Evolutionary conservation across 2,329 filamentous ascomycete species (phyloP).

Genomic region (Penicillium sp.): DNA sequence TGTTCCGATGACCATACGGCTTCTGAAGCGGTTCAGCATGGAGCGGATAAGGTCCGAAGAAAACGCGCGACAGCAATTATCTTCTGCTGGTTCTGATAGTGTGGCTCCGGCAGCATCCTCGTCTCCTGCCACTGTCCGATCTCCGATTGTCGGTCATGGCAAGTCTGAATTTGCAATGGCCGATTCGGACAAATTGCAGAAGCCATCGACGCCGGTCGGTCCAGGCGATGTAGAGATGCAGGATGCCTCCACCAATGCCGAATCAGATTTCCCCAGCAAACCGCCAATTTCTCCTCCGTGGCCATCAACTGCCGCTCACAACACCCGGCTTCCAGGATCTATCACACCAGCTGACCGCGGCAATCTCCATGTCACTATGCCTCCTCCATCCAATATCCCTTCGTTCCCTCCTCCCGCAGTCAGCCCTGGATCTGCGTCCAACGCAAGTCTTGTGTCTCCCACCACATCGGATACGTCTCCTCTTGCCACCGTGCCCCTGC

Average conservation of each 20-base stretch:
- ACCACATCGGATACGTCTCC: slow-evolving; percentile 26
- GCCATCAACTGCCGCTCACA: slow-evolving; percentile 39
- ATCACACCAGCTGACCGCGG: slow-evolving; percentile 9
- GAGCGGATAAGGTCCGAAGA: slow-evolving; percentile 38
- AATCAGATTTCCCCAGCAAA: slow-evolving; percentile 10
- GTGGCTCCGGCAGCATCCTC: slow-evolving; percentile 14
- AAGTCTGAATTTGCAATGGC: slow-evolving; percentile 5
- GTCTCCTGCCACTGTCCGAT: slow-evolving; percentile 8
- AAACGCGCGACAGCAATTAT: slow-evolving; percentile 19
- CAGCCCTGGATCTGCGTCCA: slow-evolving; percentile 30
- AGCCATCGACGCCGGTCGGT: slow-evolving; percentile 6
- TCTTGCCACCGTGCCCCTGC: slow-evolving; percentile 17
- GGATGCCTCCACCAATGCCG: slow-evolving; percentile 26
- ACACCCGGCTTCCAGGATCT: slow-evolving; percentile 27
- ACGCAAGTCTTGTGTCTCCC: slow-evolving; percentile 28
- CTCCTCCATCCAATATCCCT: slow-evolving; percentile 15
- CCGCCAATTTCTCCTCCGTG: slow-evolving; percentile 28
- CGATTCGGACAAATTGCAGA: background rate
- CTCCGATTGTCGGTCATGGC: slow-evolving; percentile 4
- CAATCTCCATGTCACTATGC: slow-evolving; percentile 29
- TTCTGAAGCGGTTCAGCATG: slow-evolving; percentile 41
- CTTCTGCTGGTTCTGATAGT: slow-evolving; percentile 15
- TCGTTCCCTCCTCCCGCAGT: slow-evolving; percentile 22
- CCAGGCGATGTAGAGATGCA: slow-evolving; percentile 46
- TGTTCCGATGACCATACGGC: slow-evolving; percentile 40